phyloP scores from a whole-genome alignment of 306 rosid genomes.

The Vicia sativa region DNA sequence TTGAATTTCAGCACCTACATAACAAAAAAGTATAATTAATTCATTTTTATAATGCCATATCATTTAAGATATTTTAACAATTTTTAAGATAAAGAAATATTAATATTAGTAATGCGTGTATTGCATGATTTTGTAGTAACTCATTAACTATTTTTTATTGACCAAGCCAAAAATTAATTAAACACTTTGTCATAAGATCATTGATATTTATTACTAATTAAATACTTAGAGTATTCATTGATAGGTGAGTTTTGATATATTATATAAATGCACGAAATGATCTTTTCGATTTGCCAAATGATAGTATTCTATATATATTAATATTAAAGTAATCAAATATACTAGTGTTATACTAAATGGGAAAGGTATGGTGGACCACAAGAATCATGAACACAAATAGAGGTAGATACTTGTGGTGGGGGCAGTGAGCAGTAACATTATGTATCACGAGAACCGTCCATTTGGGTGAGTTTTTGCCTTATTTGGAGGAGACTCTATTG shows the following conservation, averaged over 20 bases:
- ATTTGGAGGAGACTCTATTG: too few relatives aligned
- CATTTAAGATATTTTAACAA: too few relatives aligned
- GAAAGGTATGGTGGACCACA: constrained; percentile 29
- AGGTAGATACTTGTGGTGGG: constrained; percentile 27
- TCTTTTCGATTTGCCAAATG: neutral
- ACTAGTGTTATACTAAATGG: neutral
- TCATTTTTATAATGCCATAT: too few relatives aligned
- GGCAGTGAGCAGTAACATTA: neutral
- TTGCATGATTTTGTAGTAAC: neutral
- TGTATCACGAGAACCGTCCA: too few relatives aligned
- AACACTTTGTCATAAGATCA: neutral
- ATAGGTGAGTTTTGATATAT: neutral
- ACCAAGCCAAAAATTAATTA: neutral
- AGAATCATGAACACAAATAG: neutral
- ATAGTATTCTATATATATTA: neutral
- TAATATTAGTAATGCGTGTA: too few relatives aligned
- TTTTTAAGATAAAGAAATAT: too few relatives aligned
- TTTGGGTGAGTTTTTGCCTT: too few relatives aligned
- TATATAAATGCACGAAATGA: neutral
- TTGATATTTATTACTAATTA: neutral
- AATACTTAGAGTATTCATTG: neutral
- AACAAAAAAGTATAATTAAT: too few relatives aligned
- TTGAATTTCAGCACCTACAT: too few relatives aligned
- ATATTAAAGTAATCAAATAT: neutral
- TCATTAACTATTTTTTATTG: neutral